Evolutionary conservation across 345 rosid genomes (phyloP).

Genomic region (thale cress (Arabidopsis thaliana)): TAIR10.1 NC_003075.7:2383501-2384000

Average conservation of each 20-base stretch:
- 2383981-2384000: constrained; percentile 64
- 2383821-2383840: constrained; percentile 81
- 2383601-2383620: constrained; percentile 65
- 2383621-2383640: constrained; percentile 53
- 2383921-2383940: constrained; percentile 65
- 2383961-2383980: constrained; percentile 48
- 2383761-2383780: constrained; percentile 75
- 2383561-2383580: constrained; percentile 71
- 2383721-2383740: constrained; percentile 75
- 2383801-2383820: constrained; percentile 63
- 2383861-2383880: constrained; percentile 69
- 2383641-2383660: constrained; percentile 79
- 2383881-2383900: constrained; percentile 83
- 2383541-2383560: constrained; percentile 87
- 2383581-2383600: constrained; percentile 67
- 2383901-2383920: constrained; percentile 57
- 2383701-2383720: constrained; percentile 71
- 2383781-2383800: constrained; percentile 52
- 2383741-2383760: constrained; percentile 80
- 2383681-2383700: constrained; percentile 71
- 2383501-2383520: constrained; percentile 78
- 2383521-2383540: constrained; percentile 89
- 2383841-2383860: constrained; percentile 65
- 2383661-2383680: constrained; percentile 90
- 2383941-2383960: constrained; percentile 59